phyloP scores from a whole-genome alignment of 768 basidiomycete genomes.

The Tulasnella sp. region DNA sequence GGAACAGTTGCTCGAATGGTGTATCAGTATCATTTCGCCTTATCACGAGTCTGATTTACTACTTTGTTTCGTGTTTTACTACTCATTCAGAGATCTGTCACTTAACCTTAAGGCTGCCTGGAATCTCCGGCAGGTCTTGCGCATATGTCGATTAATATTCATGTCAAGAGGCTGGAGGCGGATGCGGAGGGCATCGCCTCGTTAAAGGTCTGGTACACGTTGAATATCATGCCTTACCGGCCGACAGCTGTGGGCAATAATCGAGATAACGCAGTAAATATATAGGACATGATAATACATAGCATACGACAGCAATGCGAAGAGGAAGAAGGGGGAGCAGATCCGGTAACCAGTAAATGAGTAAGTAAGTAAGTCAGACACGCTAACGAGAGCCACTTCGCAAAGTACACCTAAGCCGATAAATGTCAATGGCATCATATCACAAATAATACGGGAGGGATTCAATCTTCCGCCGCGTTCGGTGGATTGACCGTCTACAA shows the following conservation, averaged over 20 bases:
- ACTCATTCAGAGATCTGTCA: no score
- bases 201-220: no score
- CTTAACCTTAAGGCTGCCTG: no score
- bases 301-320: not conserved
- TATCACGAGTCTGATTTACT: no score
- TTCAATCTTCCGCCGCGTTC: not conserved
- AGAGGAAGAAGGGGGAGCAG: not conserved
- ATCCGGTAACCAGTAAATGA: slow-evolving; percentile 2
- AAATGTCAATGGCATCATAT: not conserved
- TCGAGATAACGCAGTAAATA: not conserved
- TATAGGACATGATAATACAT: slow-evolving; percentile 6
- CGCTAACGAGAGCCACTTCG: not conserved
- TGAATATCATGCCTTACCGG: not conserved
- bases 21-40: no score
- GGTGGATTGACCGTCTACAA: not conserved
- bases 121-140: no score
- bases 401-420: not conserved
- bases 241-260: not conserved
- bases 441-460: not conserved
- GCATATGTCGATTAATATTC: no score
- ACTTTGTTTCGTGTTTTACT: no score
- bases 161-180: no score
- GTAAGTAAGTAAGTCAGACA: slow-evolving; percentile 8
- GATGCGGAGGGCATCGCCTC: no score
- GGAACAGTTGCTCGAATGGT: no score